Evolutionary conservation across 305 asterid genomes (phyloP).

Genomic region (Fraxinus baroniana): DNA sequence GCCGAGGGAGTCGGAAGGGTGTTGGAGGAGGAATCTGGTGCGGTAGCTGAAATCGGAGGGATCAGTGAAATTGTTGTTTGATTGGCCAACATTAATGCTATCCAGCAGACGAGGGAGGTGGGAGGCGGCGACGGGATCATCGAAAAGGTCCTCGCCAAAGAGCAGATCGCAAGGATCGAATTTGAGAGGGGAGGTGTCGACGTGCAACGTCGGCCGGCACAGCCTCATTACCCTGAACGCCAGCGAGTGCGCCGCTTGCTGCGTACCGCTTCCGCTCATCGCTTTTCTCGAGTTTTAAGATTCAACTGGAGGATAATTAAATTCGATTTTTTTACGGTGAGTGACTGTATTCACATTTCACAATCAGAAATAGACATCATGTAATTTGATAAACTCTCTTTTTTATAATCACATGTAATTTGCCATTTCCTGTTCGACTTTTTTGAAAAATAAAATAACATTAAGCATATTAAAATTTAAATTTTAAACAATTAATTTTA

Average conservation of each 20-base stretch:
- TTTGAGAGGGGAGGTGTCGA: constrained; percentile 65
- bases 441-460: no score
- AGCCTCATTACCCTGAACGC: constrained; percentile 97
- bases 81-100: constrained; percentile 30
- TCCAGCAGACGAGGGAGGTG: constrained; percentile 63
- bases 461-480: no score
- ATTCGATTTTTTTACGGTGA: no score
- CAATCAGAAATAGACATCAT: no score
- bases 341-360: no score
- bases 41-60: constrained; percentile 82
- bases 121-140: constrained; percentile 68
- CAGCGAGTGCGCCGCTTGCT: constrained; percentile 73
- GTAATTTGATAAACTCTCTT: no score
- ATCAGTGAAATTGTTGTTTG: constrained; percentile 30
- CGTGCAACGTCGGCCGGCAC: constrained; percentile 87
- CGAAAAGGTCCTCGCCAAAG: constrained; percentile 75
- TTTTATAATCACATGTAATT: no score
- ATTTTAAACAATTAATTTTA: no score
- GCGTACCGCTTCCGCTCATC: constrained; percentile 57
- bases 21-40: constrained; percentile 69
- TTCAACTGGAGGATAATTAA: neutral
- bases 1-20: constrained; percentile 81
- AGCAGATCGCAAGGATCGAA: constrained; percentile 85
- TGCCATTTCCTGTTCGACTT: no score
- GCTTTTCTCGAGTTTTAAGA: neutral